Percentiles rank a stretch among this genome's conserved stretches.
These are phyloP conservation scores for Byssochlamys sp. DNA, from an alignment of 2,329 filamentous ascomycete genomes.

Conservation along the genomic window DNA sequence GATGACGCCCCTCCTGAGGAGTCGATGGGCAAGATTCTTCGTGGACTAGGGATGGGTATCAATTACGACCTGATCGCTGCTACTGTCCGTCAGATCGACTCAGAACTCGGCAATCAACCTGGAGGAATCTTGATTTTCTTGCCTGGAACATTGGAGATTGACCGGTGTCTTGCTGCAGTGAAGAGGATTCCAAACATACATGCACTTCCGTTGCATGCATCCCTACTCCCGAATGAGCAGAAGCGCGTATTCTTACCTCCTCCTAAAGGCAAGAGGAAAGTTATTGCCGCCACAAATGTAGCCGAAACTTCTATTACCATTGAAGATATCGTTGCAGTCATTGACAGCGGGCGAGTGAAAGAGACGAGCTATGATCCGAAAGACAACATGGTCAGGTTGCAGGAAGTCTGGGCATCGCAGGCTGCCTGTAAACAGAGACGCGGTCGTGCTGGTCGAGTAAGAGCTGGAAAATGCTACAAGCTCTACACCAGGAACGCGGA, in stretches of 20 bases:
- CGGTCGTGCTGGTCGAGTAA: conserved; percentile 85
- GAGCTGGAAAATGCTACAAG: conserved; percentile 87
- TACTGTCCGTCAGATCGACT: conserved; percentile 72
- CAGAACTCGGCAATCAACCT: conserved; percentile 59
- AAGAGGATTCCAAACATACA: conserved; percentile 58
- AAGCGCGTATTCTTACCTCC: conserved; percentile 70
- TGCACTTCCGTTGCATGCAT: conserved; percentile 82
- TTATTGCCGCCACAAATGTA: conserved; percentile 91
- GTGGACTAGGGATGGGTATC: conserved; percentile 68
- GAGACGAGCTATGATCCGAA: conserved; percentile 88
- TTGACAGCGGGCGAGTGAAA: conserved; percentile 90
- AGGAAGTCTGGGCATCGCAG: conserved; percentile 88
- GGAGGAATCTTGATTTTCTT: conserved; percentile 94
- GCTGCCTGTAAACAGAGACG: conserved; percentile 90
- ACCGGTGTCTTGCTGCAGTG: conserved; percentile 62
- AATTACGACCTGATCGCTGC: conserved; percentile 81
- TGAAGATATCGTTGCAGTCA: conserved; percentile 89
- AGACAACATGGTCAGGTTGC: conserved; percentile 86
- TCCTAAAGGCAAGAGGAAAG: conserved; percentile 73
- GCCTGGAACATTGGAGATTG: conserved; percentile 85
- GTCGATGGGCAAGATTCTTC: conserved; percentile 58
- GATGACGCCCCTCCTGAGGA: conserved; percentile 37
- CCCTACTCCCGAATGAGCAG: conserved; percentile 78
- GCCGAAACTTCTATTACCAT: conserved; percentile 98
- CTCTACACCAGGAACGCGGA: conserved; percentile 83